Evolutionary conservation across 2,329 filamentous ascomycete genomes (phyloP).

Genomic region (Diaporthe batatas): DNA sequence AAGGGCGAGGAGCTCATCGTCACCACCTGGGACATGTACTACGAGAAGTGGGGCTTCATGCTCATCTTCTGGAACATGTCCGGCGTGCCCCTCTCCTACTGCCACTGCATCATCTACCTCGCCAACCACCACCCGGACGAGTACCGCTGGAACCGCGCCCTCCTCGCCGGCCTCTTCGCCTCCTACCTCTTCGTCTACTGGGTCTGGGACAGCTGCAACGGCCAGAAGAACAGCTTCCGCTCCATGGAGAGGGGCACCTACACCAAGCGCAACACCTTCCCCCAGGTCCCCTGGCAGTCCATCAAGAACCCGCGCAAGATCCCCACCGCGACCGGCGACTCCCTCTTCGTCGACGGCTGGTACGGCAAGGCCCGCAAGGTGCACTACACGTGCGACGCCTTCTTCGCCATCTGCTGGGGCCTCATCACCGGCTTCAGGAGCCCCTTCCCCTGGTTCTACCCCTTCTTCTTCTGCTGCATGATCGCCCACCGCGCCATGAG

Average conservation of each 20-base stretch:
- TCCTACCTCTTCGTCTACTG: constrained; percentile 83
- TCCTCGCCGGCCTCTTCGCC: constrained; percentile 71
- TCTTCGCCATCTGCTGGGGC: constrained; percentile 83
- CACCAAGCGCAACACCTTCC: constrained; percentile 78
- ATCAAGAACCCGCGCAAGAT: constrained; percentile 80
- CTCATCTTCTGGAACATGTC: constrained; percentile 91
- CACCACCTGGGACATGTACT: constrained; percentile 90
- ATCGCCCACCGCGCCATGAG: constrained; percentile 82
- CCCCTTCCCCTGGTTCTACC: constrained; percentile 92
- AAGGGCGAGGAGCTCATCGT: constrained; percentile 88
- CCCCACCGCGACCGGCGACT: constrained; percentile 75
- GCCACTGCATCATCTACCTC: constrained; percentile 85
- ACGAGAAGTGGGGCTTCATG: constrained; percentile 92
- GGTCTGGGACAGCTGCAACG: constrained; percentile 87
- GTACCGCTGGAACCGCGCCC: constrained; percentile 75
- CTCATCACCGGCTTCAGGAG: constrained; percentile 84
- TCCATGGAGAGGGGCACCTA: constrained; percentile 75
- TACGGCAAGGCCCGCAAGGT: constrained; percentile 81
- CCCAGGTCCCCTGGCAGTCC: constrained; percentile 83
- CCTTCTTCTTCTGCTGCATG: constrained; percentile 83
- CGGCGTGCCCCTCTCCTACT: constrained; percentile 84
- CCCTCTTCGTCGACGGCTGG: constrained; percentile 82
- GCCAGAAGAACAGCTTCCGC: constrained; percentile 87
- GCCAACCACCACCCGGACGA: constrained; percentile 79
- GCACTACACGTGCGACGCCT: constrained; percentile 85